phyloP scores from a whole-genome alignment of 2,329 filamentous ascomycete species.

The Cladophialophora psammophila region DNA sequence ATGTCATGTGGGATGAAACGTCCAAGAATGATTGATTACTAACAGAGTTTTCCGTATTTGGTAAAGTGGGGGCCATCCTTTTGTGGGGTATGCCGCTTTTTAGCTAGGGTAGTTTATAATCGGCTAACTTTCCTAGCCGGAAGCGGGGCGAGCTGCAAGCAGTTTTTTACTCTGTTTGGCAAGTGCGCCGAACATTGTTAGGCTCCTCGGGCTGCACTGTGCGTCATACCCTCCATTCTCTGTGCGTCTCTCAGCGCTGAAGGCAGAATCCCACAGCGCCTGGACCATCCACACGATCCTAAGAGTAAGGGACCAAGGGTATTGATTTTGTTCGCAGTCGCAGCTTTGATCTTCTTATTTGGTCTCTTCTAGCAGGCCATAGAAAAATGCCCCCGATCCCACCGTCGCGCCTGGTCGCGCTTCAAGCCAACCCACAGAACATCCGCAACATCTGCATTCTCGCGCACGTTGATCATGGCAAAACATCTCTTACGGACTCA shows the following conservation, averaged over 20 bases:
- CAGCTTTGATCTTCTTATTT: neutral
- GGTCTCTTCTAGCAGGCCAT: neutral
- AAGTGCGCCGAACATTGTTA: neutral
- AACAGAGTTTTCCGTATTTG: too few relatives aligned
- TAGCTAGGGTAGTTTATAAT: too few relatives aligned
- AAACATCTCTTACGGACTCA: slow-evolving; percentile 95
- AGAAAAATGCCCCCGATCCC: slow-evolving; percentile 83
- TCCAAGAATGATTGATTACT: too few relatives aligned
- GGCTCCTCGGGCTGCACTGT: neutral
- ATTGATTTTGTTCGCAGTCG: neutral
- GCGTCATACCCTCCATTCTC: slow-evolving; percentile 2
- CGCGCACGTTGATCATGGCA: slow-evolving; percentile 97
- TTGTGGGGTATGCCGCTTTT: too few relatives aligned
- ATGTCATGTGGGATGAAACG: too few relatives aligned
- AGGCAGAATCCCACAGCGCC: neutral
- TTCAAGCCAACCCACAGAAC: slow-evolving; percentile 86
- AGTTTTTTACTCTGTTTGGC: too few relatives aligned
- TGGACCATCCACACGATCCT: neutral
- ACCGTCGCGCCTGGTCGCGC: slow-evolving; percentile 85
- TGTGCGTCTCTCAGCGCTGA: neutral
- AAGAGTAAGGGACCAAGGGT: neutral
- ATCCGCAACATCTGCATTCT: slow-evolving; percentile 98
- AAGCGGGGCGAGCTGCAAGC: too few relatives aligned
- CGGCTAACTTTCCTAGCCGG: too few relatives aligned
- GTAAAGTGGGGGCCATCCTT: too few relatives aligned